A percentile compares a stretch with the other conserved stretches of the same genome.
phyloP scores from a whole-genome alignment of 352 stramenopile species.

The Phytophthora rubi region DNA sequence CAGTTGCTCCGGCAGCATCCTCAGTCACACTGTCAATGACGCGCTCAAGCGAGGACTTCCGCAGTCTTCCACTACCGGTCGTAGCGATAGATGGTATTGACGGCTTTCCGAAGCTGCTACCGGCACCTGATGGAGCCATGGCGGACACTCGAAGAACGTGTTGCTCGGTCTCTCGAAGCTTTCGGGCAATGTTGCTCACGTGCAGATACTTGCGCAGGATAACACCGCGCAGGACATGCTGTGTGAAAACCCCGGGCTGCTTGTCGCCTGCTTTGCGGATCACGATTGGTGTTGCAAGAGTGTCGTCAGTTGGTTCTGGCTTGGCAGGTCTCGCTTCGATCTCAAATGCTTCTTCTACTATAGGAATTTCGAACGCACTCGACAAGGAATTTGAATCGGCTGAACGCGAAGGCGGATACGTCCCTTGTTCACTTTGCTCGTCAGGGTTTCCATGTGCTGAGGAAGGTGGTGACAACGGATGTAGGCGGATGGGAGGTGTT shows the following conservation, averaged over 20 bases:
- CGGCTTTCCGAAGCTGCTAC: slow-evolving; percentile 14
- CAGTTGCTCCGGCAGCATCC: not conserved
- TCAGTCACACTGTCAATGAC: slow-evolving; percentile 17
- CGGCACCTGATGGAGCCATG: slow-evolving; percentile 10
- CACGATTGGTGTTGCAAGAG: slow-evolving; percentile 43
- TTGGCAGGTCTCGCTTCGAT: slow-evolving; percentile 7
- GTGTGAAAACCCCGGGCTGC: slow-evolving; percentile 49
- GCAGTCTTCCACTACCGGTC: slow-evolving; percentile 5
- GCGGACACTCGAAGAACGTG: slow-evolving; percentile 47
- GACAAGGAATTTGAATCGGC: slow-evolving; percentile 1
- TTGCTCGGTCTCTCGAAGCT: slow-evolving; percentile 70
- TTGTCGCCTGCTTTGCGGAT: slow-evolving; percentile 37
- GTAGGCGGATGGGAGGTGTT: slow-evolving; percentile 12
- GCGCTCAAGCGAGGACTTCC: slow-evolving; percentile 23
- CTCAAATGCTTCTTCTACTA: slow-evolving; percentile 7
- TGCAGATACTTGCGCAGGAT: slow-evolving; percentile 77
- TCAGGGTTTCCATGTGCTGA: not conserved
- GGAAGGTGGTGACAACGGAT: slow-evolving; percentile 9
- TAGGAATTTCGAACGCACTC: not conserved
- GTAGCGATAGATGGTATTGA: not conserved
- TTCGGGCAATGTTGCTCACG: slow-evolving; percentile 64
- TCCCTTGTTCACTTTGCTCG: slow-evolving; percentile 6
- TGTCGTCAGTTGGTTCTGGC: slow-evolving; percentile 21
- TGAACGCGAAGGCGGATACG: not conserved
- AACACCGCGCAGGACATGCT: slow-evolving; percentile 64